A percentile compares a stretch with the other conserved stretches of the same genome.
Conservation (phyloP, 257 asterid genomes). For the Petunia secreta region DNA sequence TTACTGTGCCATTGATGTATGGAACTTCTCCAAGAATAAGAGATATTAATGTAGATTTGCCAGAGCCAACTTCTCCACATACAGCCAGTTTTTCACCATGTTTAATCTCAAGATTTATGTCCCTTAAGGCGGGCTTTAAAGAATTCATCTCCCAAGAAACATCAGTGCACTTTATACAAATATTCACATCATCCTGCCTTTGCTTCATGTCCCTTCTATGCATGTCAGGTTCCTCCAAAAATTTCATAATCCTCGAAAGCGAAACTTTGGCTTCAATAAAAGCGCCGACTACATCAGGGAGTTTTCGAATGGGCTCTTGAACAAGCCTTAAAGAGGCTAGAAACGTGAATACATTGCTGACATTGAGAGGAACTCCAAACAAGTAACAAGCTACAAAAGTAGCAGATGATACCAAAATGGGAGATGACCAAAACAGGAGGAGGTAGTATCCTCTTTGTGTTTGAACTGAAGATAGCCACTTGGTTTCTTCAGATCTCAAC, state of each 20-base stretch:
- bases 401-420: conserved; percentile 77
- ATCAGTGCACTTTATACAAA: conserved; percentile 50
- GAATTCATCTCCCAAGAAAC: conserved; percentile 74
- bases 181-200: conserved; percentile 27
- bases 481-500: conserved; percentile 60
- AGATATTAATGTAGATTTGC: conserved; percentile 85
- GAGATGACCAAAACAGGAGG: conserved; percentile 82
- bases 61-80: conserved; percentile 97
- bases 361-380: conserved; percentile 60
- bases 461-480: conserved; percentile 74
- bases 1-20: conserved; percentile 70
- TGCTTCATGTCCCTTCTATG: conserved; percentile 42
- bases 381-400: conserved; percentile 87
- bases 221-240: conserved; percentile 76
- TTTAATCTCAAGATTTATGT: conserved; percentile 50
- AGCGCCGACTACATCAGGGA: conserved; percentile 86
- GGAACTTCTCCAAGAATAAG: conserved; percentile 90
- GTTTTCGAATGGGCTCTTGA: conserved; percentile 73
- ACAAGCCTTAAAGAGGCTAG: conserved; percentile 79
- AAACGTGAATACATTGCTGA: conserved; percentile 84
- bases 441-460: conserved; percentile 61
- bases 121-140: conserved; percentile 46
- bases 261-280: conserved; percentile 84
- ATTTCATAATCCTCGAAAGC: conserved; percentile 61
- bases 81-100: conserved; percentile 82